Percentiles rank a stretch among this genome's conserved stretches.
phyloP scores from a whole-genome alignment of 441 rosid genomes.

The Caryocar brasiliense region DNA sequence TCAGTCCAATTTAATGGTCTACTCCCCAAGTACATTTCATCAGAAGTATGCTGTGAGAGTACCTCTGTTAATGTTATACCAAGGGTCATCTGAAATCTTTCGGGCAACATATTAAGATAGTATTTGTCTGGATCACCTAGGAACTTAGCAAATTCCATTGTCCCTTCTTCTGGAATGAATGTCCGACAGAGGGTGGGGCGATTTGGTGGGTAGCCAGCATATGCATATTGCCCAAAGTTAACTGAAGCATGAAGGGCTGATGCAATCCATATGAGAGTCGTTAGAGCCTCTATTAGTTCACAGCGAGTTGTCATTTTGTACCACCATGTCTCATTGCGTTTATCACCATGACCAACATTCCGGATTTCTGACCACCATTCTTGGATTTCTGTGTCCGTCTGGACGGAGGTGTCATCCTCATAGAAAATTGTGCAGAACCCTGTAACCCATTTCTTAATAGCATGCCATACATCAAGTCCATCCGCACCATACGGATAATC shows the following conservation, averaged over 20 bases:
- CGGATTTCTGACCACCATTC: slow-evolving; percentile 72
- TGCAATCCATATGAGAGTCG: slow-evolving; percentile 56
- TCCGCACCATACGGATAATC: slow-evolving; percentile 67
- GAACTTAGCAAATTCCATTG: slow-evolving; percentile 38
- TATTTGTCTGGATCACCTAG: slow-evolving; percentile 47
- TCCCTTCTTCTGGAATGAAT: slow-evolving; percentile 51
- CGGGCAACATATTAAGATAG: slow-evolving; percentile 49
- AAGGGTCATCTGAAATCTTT: slow-evolving; percentile 33
- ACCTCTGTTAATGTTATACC: slow-evolving; percentile 41
- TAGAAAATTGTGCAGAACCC: slow-evolving; percentile 49
- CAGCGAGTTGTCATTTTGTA: slow-evolving; percentile 25
- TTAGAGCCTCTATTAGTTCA: slow-evolving; percentile 34
- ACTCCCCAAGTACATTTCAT: slow-evolving; percentile 50
- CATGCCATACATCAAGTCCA: slow-evolving; percentile 53
- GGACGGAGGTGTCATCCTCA: slow-evolving; percentile 31
- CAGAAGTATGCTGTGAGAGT: slow-evolving; percentile 44
- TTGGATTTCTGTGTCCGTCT: slow-evolving; percentile 57
- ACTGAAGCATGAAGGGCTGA: slow-evolving; percentile 60
- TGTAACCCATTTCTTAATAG: slow-evolving; percentile 46
- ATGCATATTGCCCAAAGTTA: slow-evolving; percentile 53
- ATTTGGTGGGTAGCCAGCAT: slow-evolving; percentile 50
- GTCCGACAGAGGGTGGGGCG: slow-evolving; percentile 41
- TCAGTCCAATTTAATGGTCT: slow-evolving; percentile 39
- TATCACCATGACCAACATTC: slow-evolving; percentile 59
- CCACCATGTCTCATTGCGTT: slow-evolving; percentile 56